Percentiles rank a stretch among this genome's conserved stretches.
Evolutionary conservation across 108 stramenopile species (phyloP).

Genomic region (Fragilaria crotonensis): DNA sequence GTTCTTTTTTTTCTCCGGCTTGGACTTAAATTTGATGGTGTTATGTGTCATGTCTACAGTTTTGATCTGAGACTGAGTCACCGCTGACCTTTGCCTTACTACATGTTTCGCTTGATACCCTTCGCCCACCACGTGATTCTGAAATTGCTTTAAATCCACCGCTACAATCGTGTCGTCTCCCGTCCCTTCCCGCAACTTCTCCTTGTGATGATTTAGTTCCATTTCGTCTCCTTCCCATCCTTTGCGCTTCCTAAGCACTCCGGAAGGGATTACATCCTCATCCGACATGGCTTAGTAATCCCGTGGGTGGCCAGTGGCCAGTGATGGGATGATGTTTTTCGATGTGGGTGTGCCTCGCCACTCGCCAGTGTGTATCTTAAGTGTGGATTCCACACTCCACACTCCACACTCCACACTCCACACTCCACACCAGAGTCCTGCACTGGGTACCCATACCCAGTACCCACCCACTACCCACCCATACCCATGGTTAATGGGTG

Average conservation of each 20-base stretch:
- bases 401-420: no score
- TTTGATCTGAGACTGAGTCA: not conserved
- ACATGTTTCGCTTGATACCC: constrained; percentile 85
- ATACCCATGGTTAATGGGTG: no score
- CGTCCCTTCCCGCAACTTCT: constrained; percentile 4
- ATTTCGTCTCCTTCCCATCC: constrained; percentile 52
- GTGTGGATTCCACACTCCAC: no score
- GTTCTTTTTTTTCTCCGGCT: constrained; percentile 1
- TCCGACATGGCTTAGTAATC: no score
- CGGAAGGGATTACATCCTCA: not conserved
- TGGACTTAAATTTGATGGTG: not conserved
- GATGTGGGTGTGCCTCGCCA: no score
- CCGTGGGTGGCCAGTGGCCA: not conserved
- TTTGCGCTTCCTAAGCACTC: not conserved
- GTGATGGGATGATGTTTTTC: not conserved
- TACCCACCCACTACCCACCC: no score
- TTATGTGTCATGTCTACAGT: constrained; percentile 33
- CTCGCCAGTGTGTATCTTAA: no score
- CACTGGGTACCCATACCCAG: no score
- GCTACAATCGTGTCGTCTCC: constrained; percentile 14
- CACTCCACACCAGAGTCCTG: no score
- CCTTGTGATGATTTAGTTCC: constrained; percentile 39
- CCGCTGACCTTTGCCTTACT: constrained; percentile 48
- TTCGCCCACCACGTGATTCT: constrained; percentile 65
- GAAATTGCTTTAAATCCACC: constrained; percentile 74